These are phyloP conservation scores for Singerocomus rubriflavus DNA, from an alignment of 1,284 basidiomycete species.

Conservation along the genomic window DNA sequence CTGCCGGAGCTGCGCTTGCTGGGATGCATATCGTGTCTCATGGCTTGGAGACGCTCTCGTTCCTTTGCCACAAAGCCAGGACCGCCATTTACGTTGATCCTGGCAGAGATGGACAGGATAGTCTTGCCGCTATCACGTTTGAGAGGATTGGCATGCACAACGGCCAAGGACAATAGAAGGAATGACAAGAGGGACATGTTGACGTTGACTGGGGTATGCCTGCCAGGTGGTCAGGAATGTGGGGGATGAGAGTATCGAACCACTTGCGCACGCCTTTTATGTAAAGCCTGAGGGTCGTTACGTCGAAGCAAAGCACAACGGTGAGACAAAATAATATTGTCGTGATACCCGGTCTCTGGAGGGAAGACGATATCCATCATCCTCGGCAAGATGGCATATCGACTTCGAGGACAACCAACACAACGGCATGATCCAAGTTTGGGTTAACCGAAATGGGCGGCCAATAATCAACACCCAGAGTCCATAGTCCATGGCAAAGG, in stretches of 20 bases:
- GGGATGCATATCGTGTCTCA: slow-evolving; percentile 4
- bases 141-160: slow-evolving; percentile 3
- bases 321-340: too few species aligned
- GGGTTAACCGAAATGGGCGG: too few species aligned
- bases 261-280: background rate
- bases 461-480: too few species aligned
- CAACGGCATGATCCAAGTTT: too few species aligned
- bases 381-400: background rate
- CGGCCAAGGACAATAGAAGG: background rate
- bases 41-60: slow-evolving; percentile 10
- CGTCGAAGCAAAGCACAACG: too few species aligned
- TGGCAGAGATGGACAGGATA: slow-evolving; percentile 14
- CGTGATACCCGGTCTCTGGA: background rate
- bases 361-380: background rate
- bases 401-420: background rate
- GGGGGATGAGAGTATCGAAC: background rate
- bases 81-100: slow-evolving; percentile 11
- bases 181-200: background rate
- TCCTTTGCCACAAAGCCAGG: slow-evolving; percentile 19
- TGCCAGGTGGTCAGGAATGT: background rate
- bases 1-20: background rate
- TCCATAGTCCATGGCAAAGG: too few species aligned
- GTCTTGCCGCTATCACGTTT: slow-evolving; percentile 8
- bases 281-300: too few species aligned
- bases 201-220: too few species aligned